Evolutionary conservation across 768 basidiomycete genomes (phyloP).

Genomic region (Rhizopogon rudus): DNA sequence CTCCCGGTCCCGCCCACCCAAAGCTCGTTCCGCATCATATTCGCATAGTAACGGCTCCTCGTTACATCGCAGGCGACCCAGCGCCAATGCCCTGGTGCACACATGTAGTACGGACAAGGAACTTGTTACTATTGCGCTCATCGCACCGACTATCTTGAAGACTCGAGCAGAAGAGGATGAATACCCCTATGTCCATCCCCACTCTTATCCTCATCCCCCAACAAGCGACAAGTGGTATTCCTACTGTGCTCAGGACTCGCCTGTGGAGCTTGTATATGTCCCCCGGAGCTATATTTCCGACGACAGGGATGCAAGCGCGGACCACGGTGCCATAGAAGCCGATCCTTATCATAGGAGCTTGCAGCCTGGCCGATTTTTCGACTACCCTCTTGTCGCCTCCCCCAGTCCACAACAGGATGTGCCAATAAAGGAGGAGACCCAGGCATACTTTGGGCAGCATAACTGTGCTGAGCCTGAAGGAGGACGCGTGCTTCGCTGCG

Average conservation of each 20-base stretch:
- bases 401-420: conserved; percentile 2
- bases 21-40: conserved; percentile 24
- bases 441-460: conserved; percentile 12
- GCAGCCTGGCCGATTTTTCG: conserved; percentile 9
- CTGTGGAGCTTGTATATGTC: conserved; percentile 71
- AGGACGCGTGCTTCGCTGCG: conserved; percentile 10
- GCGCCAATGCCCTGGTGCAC: conserved; percentile 40
- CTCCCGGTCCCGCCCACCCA: conserved; percentile 23
- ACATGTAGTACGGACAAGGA: conserved; percentile 37
- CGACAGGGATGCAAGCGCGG: conserved; percentile 9
- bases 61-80: conserved; percentile 18
- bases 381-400: conserved; percentile 9
- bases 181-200: conserved; percentile 8
- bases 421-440: not conserved
- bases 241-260: conserved; percentile 34
- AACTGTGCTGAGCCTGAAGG: conserved; percentile 13
- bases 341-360: conserved; percentile 13
- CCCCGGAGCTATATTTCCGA: conserved; percentile 38
- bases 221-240: conserved; percentile 9
- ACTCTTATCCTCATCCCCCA: conserved; percentile 9
- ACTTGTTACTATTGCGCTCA: conserved; percentile 65
- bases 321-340: conserved; percentile 16
- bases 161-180: conserved; percentile 51
- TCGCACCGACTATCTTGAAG: conserved; percentile 84
- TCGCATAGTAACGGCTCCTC: conserved; percentile 15